These are phyloP conservation scores for Adenanthera pavonina DNA, from an alignment of 306 rosid genomes.

Conservation along the genomic window DNA sequence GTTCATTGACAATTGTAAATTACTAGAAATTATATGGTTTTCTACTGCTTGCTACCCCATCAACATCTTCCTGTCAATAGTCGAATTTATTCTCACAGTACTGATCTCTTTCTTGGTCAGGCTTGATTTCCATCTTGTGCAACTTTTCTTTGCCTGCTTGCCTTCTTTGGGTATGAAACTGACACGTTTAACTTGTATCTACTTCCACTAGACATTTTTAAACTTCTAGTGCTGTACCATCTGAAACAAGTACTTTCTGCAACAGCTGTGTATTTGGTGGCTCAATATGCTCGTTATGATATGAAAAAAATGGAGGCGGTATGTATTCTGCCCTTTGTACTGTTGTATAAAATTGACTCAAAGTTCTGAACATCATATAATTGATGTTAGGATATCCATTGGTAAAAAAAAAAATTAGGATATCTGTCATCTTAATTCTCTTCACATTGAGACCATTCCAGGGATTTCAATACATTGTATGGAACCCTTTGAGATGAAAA, in stretches of 20 bases:
- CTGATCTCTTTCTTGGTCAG: conserved; percentile 53
- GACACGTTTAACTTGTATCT: conserved; percentile 1
- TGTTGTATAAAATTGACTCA: conserved; percentile 14
- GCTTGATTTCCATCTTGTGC: conserved; percentile 92
- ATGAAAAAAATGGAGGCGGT: conserved; percentile 85
- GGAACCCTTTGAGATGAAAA: conserved; percentile 1
- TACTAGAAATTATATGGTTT: neutral
- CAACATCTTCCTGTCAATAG: conserved; percentile 6
- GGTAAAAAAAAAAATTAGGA: neutral
- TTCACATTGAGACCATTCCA: neutral
- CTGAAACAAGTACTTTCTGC: conserved; percentile 37
- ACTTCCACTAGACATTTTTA: conserved; percentile 8
- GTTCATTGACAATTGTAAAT: neutral
- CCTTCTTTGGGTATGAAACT: conserved; percentile 79
- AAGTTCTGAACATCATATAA: neutral
- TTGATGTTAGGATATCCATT: conserved; percentile 1
- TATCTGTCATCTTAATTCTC: conserved; percentile 21
- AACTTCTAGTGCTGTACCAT: conserved; percentile 9
- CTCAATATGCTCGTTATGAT: conserved; percentile 85
- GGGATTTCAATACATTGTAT: conserved; percentile 12
- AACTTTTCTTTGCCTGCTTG: conserved; percentile 80
- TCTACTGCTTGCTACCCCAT: conserved; percentile 4
- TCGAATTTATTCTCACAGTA: conserved; percentile 37
- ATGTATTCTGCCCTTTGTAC: conserved; percentile 30
- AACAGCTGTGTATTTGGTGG: conserved; percentile 90